Conservation (phyloP, 257 asterid species). For the Agastache rugosa region DNA sequence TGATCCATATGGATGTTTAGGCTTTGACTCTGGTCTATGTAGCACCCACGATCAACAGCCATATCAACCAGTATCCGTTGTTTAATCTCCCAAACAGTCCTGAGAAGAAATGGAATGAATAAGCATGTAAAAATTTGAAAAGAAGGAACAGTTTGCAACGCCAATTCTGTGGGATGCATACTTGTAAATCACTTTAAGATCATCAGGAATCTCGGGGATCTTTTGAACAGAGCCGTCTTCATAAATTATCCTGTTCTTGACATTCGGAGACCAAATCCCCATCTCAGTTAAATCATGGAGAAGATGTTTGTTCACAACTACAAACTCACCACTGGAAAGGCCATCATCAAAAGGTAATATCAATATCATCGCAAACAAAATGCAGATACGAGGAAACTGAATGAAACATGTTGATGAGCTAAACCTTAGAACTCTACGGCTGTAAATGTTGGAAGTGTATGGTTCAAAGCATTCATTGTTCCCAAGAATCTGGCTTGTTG, state of each 20-base stretch:
- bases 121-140: not conserved
- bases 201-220: conserved; percentile 75
- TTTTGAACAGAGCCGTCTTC: conserved; percentile 94
- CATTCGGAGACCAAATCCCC: conserved; percentile 90
- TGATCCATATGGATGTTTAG: conserved; percentile 97
- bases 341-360: not conserved
- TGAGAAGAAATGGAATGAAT: conserved; percentile 34
- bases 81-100: conserved; percentile 98
- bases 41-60: conserved; percentile 99
- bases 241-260: conserved; percentile 81
- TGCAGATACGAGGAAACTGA: not conserved
- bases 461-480: conserved; percentile 98
- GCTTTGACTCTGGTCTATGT: conserved; percentile 95
- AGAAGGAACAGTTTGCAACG: conserved; percentile 3
- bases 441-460: conserved; percentile 90
- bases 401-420: not conserved
- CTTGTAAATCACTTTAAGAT: conserved; percentile 80
- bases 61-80: conserved; percentile 82
- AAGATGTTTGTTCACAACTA: conserved; percentile 97
- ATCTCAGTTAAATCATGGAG: conserved; percentile 88
- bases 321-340: conserved; percentile 86
- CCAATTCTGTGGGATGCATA: conserved; percentile 43
- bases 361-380: conserved; percentile 26
- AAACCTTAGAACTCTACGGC: conserved; percentile 92
- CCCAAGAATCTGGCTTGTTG: conserved; percentile 99